Evolutionary conservation across 164 flowering plant genomes (phyloP).

Genomic region (Magnolia sinica): DNA sequence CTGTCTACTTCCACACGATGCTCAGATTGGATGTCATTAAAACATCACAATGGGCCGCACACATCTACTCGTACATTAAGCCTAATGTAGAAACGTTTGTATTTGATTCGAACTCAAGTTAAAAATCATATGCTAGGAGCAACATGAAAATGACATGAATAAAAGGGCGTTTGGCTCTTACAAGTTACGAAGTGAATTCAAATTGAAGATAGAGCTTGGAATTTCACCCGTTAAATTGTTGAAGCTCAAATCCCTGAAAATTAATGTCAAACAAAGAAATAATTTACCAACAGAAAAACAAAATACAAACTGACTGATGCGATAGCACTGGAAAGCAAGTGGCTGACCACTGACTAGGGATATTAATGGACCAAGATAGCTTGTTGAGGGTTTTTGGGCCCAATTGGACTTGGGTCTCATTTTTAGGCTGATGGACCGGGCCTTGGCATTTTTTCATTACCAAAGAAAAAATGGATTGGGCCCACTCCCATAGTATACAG

Average conservation of each 20-base stretch:
- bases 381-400: neutral
- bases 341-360: neutral
- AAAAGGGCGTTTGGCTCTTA: neutral
- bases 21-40: too few species aligned
- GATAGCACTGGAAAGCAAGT: neutral
- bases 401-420: neutral
- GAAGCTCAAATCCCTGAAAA: slow-evolving; percentile 22
- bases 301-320: neutral
- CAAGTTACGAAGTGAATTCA: slow-evolving; percentile 11
- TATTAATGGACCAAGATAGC: neutral
- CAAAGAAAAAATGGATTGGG: neutral
- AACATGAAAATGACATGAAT: neutral
- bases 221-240: slow-evolving; percentile 15
- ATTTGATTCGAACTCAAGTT: too few species aligned
- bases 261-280: neutral
- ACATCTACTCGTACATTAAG: too few species aligned
- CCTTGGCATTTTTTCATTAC: neutral
- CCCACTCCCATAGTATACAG: slow-evolving; percentile 6
- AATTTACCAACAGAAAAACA: neutral
- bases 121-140: too few species aligned
- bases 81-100: too few species aligned
- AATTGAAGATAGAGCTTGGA: slow-evolving; percentile 14
- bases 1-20: too few species aligned
- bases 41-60: too few species aligned
- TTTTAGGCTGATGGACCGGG: too few species aligned